Conservation (phyloP, 805 yeast species). For the Wilhelminamyces savonicus region DNA sequence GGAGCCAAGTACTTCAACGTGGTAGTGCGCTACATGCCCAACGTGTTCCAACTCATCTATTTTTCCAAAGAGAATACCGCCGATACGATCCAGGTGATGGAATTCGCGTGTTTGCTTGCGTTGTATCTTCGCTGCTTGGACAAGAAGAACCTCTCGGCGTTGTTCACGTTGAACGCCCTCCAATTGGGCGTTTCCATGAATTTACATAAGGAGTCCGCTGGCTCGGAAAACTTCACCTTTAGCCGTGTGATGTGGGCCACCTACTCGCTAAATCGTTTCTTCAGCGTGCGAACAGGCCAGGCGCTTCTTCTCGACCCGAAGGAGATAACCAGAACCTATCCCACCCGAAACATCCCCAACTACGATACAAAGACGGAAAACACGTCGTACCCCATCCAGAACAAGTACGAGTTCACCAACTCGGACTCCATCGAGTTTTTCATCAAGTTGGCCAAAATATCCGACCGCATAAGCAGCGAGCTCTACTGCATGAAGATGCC, state of each 20-base stretch:
- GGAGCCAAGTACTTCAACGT: slow-evolving; percentile 15
- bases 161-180: slow-evolving; percentile 17
- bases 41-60: slow-evolving; percentile 9
- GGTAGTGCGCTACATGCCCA: slow-evolving; percentile 14
- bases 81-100: slow-evolving; percentile 15
- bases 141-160: slow-evolving; percentile 20
- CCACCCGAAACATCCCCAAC: not conserved
- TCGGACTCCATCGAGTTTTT: slow-evolving; percentile 9
- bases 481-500: slow-evolving; percentile 12
- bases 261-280: slow-evolving; percentile 20
- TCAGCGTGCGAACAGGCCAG: slow-evolving; percentile 18
- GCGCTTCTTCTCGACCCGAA: slow-evolving; percentile 13
- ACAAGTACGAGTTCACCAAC: slow-evolving; percentile 8
- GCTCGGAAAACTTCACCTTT: no score
- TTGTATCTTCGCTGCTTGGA: slow-evolving; percentile 18
- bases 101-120: slow-evolving; percentile 16
- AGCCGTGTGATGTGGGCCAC: slow-evolving; percentile 17
- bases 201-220: slow-evolving; percentile 12
- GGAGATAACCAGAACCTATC: slow-evolving; percentile 11
- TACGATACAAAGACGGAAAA: not conserved
- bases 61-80: slow-evolving; percentile 6
- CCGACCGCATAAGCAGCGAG: slow-evolving; percentile 16
- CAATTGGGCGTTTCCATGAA: slow-evolving; percentile 21
- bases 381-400: not conserved
- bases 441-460: slow-evolving; percentile 18